Evolutionary conservation across 1,284 basidiomycete genomes (phyloP), one percentile per base, ranked within the genome.

Genomic region (Rhodofomes roseus): DNA sequence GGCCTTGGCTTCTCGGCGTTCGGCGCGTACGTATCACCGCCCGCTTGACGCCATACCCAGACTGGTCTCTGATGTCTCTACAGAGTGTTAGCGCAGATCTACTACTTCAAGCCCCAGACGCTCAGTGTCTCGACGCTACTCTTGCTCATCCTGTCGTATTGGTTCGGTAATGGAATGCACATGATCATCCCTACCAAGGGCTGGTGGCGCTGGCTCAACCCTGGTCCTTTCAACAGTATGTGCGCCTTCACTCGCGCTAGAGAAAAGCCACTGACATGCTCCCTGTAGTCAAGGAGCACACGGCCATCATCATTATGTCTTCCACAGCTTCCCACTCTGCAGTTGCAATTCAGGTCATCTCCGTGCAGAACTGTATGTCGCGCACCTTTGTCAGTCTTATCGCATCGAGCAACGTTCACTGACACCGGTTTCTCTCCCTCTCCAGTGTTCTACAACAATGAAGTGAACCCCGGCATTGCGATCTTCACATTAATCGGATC

Each of bases 61-160:
- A 5, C 22, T 22, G 16, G 11, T 25, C 9, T 18, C 23, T 66
- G n/a, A 70, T 52, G 62, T n/a, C 62, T 62, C 43, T 65, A 63
- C 34, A 72, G 73, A 48, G 76, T 77, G 8, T 66, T 78, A 36
- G 75, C 74, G 2, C 74, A 76, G 62, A 73, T 78, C n/a, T 70
- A 68, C 57, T 73, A 73, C 65, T 74, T 74, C 70, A 76, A 73
- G 66, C 74, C 74, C 2, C 73, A 75, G 63, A 73, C 72, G 0
- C 61, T 76, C 20, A 29, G 16, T 9, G 73, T 75, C 20, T 71
- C 71, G 6, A 68, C 66, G 14, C 62, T 74, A n/a, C 74, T 76
- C 67, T 66, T 76, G 39, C 68, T 75, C 23, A 66, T 76, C 54
- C 63, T 76, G 59, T 73, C 73, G 23, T 77, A 73, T 59, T 73